A percentile compares a stretch with the other conserved stretches of the same genome.
Evolutionary conservation across 2,329 filamentous ascomycete genomes (phyloP).

Genomic region (Monascus ruber): DNA sequence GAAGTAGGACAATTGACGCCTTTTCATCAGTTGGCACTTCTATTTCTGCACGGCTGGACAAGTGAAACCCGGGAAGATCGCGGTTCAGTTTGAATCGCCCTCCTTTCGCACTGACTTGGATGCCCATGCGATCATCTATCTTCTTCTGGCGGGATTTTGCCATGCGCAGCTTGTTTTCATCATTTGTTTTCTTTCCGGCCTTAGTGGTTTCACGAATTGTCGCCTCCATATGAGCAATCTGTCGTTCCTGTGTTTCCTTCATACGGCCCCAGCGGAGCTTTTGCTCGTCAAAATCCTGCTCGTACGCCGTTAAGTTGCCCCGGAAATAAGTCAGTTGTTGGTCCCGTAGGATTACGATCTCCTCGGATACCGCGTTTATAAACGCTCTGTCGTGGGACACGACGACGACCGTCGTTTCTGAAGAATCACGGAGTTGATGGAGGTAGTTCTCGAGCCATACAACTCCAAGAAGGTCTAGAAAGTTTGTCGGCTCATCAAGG

Average conservation of each 20-base stretch:
- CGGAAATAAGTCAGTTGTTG: slow-evolving; percentile 62
- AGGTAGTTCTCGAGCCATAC: slow-evolving; percentile 75
- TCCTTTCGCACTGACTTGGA: slow-evolving; percentile 61
- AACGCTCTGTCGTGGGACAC: slow-evolving; percentile 82
- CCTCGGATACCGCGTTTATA: slow-evolving; percentile 60
- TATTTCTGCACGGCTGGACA: slow-evolving; percentile 52
- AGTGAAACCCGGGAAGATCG: slow-evolving; percentile 54
- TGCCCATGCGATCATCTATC: slow-evolving; percentile 66
- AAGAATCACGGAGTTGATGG: slow-evolving; percentile 40
- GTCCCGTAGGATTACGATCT: slow-evolving; percentile 65
- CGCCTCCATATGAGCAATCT: slow-evolving; percentile 69
- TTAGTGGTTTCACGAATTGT: slow-evolving; percentile 65
- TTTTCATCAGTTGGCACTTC: slow-evolving; percentile 56
- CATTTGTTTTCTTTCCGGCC: slow-evolving; percentile 63
- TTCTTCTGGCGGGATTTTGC: slow-evolving; percentile 77
- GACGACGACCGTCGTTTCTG: slow-evolving; percentile 56
- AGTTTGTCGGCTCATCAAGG: slow-evolving; percentile 81
- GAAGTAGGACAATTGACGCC: slow-evolving; percentile 46
- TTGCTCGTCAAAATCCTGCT: slow-evolving; percentile 53
- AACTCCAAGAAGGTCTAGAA: slow-evolving; percentile 69
- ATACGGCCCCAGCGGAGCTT: slow-evolving; percentile 59
- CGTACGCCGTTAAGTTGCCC: slow-evolving; percentile 62
- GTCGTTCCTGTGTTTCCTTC: slow-evolving; percentile 71
- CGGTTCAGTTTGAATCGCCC: slow-evolving; percentile 70
- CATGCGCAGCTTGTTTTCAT: slow-evolving; percentile 77